Percentiles rank a stretch among this genome's conserved stretches.
phyloP scores from a whole-genome alignment of 345 rosid species.

The Combretum micranthum region DNA sequence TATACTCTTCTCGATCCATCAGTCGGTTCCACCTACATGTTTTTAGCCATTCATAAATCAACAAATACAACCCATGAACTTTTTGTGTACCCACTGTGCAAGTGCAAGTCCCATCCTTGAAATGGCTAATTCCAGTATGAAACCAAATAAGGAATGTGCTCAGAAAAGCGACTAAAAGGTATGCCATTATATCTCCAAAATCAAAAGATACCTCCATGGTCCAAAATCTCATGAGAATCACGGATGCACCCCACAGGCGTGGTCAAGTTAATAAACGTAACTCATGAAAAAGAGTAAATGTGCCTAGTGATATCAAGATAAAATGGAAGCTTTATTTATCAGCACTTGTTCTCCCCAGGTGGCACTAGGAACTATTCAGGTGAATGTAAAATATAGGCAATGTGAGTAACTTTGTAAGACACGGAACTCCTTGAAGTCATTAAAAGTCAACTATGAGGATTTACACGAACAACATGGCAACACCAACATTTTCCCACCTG shows the following conservation, averaged over 20 bases:
- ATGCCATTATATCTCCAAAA: no score
- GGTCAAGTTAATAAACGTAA: neutral
- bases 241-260: neutral
- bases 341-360: neutral
- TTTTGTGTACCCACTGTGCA: no score
- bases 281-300: neutral
- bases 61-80: no score
- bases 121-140: no score
- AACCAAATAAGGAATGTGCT: no score
- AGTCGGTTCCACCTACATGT: slow-evolving; percentile 7
- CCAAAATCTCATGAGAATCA: neutral
- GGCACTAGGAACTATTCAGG: neutral
- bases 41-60: slow-evolving; percentile 6
- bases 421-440: slow-evolving; percentile 2
- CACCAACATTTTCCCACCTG: no score
- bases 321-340: neutral
- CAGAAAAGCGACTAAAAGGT: no score
- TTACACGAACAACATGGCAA: no score
- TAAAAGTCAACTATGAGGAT: neutral
- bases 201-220: no score
- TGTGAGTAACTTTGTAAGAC: neutral
- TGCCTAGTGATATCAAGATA: neutral
- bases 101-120: no score
- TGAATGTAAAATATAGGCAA: slow-evolving; percentile 2
- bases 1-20: neutral